Evolutionary conservation across 306 rosid genomes (phyloP).

Genomic region (Quercus aquifolioides): DNA sequence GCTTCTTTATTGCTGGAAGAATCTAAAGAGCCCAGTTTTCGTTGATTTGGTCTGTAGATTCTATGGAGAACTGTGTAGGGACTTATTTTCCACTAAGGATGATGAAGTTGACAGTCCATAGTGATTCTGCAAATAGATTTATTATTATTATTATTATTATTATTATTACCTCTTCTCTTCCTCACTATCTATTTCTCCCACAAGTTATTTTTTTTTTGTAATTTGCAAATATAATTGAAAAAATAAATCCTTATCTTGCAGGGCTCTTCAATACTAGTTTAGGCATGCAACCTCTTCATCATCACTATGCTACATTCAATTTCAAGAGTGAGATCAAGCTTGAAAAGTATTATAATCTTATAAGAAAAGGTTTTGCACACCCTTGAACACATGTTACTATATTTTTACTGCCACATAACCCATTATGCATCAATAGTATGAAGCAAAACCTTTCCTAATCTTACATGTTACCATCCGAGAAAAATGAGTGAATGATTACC

Average conservation of each 20-base stretch:
- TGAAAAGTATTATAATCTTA: background rate
- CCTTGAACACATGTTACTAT: too few relatives aligned
- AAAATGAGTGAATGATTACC: too few relatives aligned
- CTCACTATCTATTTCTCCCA: background rate
- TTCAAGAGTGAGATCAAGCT: background rate
- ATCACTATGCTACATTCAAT: background rate
- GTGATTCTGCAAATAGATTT: background rate
- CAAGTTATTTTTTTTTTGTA: background rate
- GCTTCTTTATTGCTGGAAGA: constrained; percentile 82
- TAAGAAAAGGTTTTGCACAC: background rate
- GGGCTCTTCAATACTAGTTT: background rate
- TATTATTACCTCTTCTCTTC: background rate
- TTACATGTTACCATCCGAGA: background rate
- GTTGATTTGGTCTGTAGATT: constrained; percentile 74
- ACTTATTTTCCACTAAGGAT: constrained; percentile 57
- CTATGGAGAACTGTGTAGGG: constrained; percentile 91
- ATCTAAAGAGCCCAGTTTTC: constrained; percentile 69
- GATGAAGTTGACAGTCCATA: constrained; percentile 26
- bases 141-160: background rate
- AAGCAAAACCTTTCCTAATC: background rate
- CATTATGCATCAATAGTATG: too few relatives aligned
- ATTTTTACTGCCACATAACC: too few relatives aligned
- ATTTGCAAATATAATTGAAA: background rate
- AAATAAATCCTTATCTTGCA: background rate
- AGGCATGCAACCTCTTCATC: background rate